phyloP scores from a whole-genome alignment of 192 early-diverging fungal genomes.

The Dissophora globulifera region DNA sequence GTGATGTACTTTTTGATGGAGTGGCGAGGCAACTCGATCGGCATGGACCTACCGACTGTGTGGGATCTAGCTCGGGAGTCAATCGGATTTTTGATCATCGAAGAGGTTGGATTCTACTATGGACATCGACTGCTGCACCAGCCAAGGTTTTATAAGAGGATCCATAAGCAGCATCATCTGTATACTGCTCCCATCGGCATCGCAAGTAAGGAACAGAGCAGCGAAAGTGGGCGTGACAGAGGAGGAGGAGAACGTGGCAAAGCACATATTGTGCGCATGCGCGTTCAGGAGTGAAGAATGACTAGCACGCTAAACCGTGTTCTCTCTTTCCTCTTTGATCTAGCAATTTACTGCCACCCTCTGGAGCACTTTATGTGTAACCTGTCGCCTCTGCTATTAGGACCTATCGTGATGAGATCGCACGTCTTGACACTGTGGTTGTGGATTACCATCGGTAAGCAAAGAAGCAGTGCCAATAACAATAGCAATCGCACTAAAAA shows the following conservation, averaged over 20 bases:
- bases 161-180: slow-evolving; percentile 85
- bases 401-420: slow-evolving; percentile 63
- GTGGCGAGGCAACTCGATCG: slow-evolving; percentile 71
- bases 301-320: neutral
- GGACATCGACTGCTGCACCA: slow-evolving; percentile 77
- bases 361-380: slow-evolving; percentile 70
- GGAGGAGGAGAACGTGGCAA: neutral
- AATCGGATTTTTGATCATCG: slow-evolving; percentile 70
- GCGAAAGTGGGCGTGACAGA: no score
- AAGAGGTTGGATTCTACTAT: slow-evolving; percentile 81
- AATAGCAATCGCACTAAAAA: neutral
- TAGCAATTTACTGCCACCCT: slow-evolving; percentile 73
- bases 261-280: no score
- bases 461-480: neutral
- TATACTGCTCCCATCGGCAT: slow-evolving; percentile 82
- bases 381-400: slow-evolving; percentile 68
- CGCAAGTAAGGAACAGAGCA: slow-evolving; percentile 60
- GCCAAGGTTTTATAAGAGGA: slow-evolving; percentile 73
- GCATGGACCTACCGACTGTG: slow-evolving; percentile 72
- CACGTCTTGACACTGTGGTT: slow-evolving; percentile 75
- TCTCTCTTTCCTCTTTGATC: neutral
- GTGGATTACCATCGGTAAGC: slow-evolving; percentile 74
- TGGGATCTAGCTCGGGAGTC: slow-evolving; percentile 57
- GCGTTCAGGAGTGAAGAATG: no score
- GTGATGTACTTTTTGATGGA: slow-evolving; percentile 70